Evolutionary conservation across 1,284 basidiomycete genomes (phyloP), one percentile per base, ranked within the genome.

Genomic region (Marasmius fiardii): DNA sequence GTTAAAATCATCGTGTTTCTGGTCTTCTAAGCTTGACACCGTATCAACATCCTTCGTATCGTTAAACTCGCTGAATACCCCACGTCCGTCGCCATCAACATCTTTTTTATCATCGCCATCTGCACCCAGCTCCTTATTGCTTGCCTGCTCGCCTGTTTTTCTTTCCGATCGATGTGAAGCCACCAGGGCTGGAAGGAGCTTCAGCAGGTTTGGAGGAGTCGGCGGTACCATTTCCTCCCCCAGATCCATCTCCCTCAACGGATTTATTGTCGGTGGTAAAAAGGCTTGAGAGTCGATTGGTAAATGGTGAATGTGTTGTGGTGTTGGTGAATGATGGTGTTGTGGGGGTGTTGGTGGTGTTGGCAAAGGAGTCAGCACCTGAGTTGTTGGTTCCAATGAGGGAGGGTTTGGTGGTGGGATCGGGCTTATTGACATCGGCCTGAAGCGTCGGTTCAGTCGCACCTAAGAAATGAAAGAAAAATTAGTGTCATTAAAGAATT

Each of bases 401-500:
- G n/a, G 39, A 16, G 39, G 39, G 7, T 20, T 8, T 6, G 39
- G 39, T 18, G 39, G 20, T 16, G 7, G 16, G 7, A 20, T n/a
- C 39, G 39, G 16, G 20, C 39, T 41, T 41, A 20, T 16, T n/a
- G 16, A 16, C 20, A 41, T 41, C n/a, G 20, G 39, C 16, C 39
- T 41, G 39, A n/a, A 41, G n/a, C 39, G 16, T 7, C 39, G 39
- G n/a, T 20, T 16, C 49, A 35, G 18, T 41, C 50, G 31, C 50
- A 14, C 12, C 31, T 28, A 35, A 37, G 28, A 31, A 31, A 31
- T 47, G 53, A 24, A 37, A 55, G n/a, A 57, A 21, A 39, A 41
- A 47, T 5, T 58, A 8, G 31, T 43, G 48, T 52, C 51, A 41
- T 54, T 57, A 55, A 41, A 56, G 52, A 45, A 34, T 31, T 51